phyloP scores from a whole-genome alignment of 2,329 filamentous ascomycete species.

The Ceratocystis lukuohia region DNA sequence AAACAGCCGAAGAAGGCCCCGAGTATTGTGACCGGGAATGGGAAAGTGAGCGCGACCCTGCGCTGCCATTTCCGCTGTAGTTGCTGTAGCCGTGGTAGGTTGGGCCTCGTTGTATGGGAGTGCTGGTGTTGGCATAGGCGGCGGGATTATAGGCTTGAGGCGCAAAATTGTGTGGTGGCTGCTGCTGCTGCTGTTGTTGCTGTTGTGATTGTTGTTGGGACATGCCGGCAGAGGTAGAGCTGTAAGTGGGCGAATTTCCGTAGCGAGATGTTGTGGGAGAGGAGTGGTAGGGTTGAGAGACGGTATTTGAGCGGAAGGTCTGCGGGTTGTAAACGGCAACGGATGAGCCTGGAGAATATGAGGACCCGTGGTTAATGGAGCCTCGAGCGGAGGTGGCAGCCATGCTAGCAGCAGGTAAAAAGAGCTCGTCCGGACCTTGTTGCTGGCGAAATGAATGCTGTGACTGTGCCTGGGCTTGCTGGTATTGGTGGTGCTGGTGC shows the following conservation, averaged over 20 bases:
- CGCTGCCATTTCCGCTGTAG: constrained; percentile 27
- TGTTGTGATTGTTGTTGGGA: no score
- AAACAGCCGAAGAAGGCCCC: constrained; percentile 6
- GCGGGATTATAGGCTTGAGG: constrained; percentile 48
- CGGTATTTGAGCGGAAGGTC: constrained; percentile 11
- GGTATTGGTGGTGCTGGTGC: background rate
- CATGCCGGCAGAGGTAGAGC: background rate
- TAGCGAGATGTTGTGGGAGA: constrained; percentile 20
- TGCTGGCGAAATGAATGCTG: constrained; percentile 14
- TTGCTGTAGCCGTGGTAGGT: constrained; percentile 37
- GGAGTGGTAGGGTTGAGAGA: constrained; percentile 21
- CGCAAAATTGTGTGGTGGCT: constrained; percentile 48
- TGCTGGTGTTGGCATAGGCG: constrained; percentile 38
- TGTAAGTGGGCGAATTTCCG: constrained; percentile 16
- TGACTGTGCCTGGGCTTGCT: constrained; percentile 31
- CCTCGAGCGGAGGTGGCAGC: constrained; percentile 18
- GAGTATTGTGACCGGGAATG: constrained; percentile 16
- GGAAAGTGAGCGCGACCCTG: constrained; percentile 22
- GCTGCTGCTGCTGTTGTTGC: constrained; percentile 20
- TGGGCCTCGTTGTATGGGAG: constrained; percentile 34
- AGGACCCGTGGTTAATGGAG: constrained; percentile 22
- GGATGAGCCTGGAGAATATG: constrained; percentile 18
- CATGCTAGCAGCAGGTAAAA: constrained; percentile 15
- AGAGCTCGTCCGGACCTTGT: constrained; percentile 14
- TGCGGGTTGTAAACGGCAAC: constrained; percentile 14